These are phyloP conservation scores for Pluteus cervinus DNA, from an alignment of 768 basidiomycete species.

Conservation along the genomic window DNA sequence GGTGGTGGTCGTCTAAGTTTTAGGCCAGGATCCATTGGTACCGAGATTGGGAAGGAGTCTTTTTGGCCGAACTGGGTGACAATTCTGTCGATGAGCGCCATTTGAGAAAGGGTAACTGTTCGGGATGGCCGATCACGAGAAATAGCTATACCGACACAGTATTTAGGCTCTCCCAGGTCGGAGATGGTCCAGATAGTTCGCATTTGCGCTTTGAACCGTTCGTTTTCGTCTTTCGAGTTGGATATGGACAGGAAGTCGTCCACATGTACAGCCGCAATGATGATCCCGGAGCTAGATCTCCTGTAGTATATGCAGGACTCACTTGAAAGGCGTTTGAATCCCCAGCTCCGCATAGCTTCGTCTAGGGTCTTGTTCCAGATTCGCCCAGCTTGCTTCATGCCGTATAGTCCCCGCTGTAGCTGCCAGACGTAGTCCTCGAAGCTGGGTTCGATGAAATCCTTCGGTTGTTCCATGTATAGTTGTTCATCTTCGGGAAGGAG, in stretches of 20 bases:
- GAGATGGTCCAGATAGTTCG: constrained; percentile 17
- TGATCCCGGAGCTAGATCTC: constrained; percentile 2
- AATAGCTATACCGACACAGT: constrained; percentile 21
- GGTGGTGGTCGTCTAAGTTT: too few relatives aligned
- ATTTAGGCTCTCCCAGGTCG: constrained; percentile 20
- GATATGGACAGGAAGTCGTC: constrained; percentile 22
- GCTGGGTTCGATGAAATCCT: constrained; percentile 18
- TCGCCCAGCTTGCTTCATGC: constrained; percentile 26
- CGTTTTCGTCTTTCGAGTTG: constrained; percentile 10
- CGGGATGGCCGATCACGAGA: constrained; percentile 9
- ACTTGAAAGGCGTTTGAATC: constrained; percentile 17
- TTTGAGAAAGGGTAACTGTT: constrained; percentile 16
- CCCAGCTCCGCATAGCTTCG: constrained; percentile 18
- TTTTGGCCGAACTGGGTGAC: constrained; percentile 13
- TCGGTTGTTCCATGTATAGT: constrained; percentile 29
- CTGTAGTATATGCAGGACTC: constrained; percentile 24
- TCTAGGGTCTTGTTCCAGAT: constrained; percentile 29
- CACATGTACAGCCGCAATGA: constrained; percentile 21
- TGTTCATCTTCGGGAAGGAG: constrained; percentile 20
- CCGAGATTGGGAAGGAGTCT: constrained; percentile 7
- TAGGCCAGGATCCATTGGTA: constrained; percentile 13
- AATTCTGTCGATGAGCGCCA: constrained; percentile 12
- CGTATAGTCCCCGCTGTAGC: constrained; percentile 18
- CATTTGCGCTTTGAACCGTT: constrained; percentile 20
- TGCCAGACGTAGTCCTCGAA: constrained; percentile 14